Base-by-base conservation (phyloP, 2,329 filamentous ascomycete genomes). In the Aspergillus floridensis region DNA sequence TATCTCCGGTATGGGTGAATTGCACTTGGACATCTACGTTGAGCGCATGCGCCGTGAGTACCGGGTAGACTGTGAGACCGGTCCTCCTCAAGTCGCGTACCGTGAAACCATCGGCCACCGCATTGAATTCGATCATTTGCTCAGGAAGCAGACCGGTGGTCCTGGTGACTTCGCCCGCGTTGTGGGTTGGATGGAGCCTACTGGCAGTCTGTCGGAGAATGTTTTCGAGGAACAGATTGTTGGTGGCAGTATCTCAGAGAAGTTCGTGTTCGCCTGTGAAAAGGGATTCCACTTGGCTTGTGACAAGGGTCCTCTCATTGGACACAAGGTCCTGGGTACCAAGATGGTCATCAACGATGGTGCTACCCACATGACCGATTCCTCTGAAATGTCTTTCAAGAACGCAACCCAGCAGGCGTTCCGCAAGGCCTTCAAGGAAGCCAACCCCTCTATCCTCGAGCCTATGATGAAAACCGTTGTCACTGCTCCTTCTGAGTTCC, bases 401-500 rank as follows among this genome's bases (percentile, higher is more conserved):
- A 89, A 88, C 67, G 93, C 95, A 12, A 96, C 95, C 2, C 92
- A 96, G 77, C 91, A 96, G 81, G 95, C 95, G 26, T 99, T 99
- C 88, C 88, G 90, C 68, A 96, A 97, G 80, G 90, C 92, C 19
- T 98, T 99, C 80, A 82, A 84, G 61, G 86, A 90, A 12, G 91
- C 89, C 35, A 85, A 87, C 55, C 93, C 93, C 2, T 86, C 91
- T 69, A 88, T 99, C 10, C 86, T 99, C 38, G 95, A 99, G 78
- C 95, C 95, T 5, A 80, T 99, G 57, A 99, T 99, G 95, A 98
- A 97, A 84, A 97, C 92, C 0, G 93, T 92, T 62, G 92, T 99
- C 70, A 96, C 92, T 32, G 93, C 95, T 0, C 95, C 95, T 50
- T 92, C 90, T 71, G 95, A 99, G 82, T 99, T 98, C 83, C 95